Conservation (phyloP, 192 early-diverging fungal genomes). For the Phlyctochytrium planicorne region DNA sequence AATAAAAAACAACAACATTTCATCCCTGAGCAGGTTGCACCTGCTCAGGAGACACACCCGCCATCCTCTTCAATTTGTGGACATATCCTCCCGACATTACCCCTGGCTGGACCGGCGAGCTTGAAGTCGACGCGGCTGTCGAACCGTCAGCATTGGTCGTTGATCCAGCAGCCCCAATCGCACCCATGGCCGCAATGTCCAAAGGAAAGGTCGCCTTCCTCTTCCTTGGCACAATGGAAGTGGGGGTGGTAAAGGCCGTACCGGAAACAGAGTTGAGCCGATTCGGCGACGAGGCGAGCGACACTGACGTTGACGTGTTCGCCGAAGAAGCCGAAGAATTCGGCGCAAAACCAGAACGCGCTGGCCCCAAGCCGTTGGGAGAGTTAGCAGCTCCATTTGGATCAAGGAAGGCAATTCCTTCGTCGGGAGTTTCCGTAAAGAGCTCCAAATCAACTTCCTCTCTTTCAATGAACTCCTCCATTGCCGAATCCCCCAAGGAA, state of each 20-base stretch:
- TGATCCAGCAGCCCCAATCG: background rate
- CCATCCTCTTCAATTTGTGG: background rate
- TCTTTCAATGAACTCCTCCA: background rate
- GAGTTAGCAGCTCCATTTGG: no score
- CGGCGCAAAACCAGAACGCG: no score
- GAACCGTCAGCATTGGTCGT: background rate
- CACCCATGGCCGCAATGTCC: background rate
- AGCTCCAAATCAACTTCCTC: constrained; percentile 2
- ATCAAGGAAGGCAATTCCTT: no score
- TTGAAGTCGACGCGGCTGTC: background rate
- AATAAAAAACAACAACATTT: background rate
- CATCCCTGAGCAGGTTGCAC: no score
- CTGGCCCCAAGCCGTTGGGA: no score
- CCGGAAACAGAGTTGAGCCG: background rate
- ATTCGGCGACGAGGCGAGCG: background rate
- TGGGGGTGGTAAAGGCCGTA: background rate
- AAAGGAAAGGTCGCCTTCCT: background rate
- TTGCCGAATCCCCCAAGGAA: background rate
- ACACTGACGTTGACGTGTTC: background rate
- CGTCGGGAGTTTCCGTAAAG: background rate
- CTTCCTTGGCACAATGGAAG: background rate
- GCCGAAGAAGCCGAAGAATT: no score
- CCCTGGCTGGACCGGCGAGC: background rate
- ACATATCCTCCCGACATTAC: background rate
- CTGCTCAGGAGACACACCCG: background rate